Conservation (phyloP, 129 eudicot genomes). For the Arctium lappa region DNA sequence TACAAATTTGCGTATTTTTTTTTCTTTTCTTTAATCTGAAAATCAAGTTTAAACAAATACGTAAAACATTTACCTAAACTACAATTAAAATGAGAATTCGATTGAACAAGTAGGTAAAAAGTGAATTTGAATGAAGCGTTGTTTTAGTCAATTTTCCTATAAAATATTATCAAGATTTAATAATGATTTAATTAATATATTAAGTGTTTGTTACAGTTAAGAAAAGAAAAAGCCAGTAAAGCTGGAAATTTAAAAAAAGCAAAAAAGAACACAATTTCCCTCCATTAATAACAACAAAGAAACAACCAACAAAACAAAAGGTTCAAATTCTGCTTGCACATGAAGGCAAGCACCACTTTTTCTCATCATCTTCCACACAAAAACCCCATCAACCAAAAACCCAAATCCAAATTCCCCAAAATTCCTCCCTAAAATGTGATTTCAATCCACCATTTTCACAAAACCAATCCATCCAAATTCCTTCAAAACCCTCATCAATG, state of each 20-base stretch:
- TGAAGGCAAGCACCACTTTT: constrained; percentile 62
- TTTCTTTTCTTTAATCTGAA: no score
- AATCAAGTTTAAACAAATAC: no score
- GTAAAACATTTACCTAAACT: no score
- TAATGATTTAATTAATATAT: no score
- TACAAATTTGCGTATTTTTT: no score
- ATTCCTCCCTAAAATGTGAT: constrained; percentile 2
- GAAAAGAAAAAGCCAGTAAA: constrained; percentile 6
- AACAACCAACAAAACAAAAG: neutral
- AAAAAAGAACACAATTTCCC: constrained; percentile 29
- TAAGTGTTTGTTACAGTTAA: neutral
- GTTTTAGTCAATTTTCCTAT: no score
- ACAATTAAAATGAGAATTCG: no score
- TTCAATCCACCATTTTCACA: neutral
- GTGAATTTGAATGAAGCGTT: no score
- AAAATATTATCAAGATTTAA: no score
- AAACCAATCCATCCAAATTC: neutral
- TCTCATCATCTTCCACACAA: constrained; percentile 23
- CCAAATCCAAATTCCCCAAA: neutral
- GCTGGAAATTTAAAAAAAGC: constrained; percentile 16
- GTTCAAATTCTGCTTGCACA: constrained; percentile 52
- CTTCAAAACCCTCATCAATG: constrained; percentile 29
- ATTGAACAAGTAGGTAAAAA: no score
- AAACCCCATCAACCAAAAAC: constrained; percentile 9
- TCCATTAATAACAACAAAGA: constrained; percentile 21